Evolutionary conservation across 352 stramenopile species (phyloP).

Genomic region (Phytophthora aleatoria): DNA sequence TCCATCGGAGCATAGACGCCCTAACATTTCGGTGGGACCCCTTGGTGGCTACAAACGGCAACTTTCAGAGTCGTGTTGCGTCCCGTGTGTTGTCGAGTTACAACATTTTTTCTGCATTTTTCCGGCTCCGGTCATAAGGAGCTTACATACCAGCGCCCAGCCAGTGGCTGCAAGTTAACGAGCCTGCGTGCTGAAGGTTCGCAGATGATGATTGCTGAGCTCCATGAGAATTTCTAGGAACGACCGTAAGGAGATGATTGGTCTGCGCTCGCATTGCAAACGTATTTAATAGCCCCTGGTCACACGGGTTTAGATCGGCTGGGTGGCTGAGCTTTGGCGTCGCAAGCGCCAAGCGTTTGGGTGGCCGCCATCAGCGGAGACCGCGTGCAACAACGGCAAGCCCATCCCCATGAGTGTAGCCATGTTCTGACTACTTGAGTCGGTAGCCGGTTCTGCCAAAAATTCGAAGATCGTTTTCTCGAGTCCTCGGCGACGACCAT

Average conservation of each 20-base stretch:
- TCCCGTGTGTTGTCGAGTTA: background rate
- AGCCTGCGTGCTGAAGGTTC: background rate
- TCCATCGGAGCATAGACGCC: too few relatives aligned
- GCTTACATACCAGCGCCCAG: background rate
- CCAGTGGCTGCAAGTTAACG: background rate
- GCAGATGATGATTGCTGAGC: background rate
- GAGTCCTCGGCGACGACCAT: constrained; percentile 10
- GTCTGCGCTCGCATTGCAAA: background rate
- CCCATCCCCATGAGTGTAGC: constrained; percentile 24
- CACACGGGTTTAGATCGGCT: background rate
- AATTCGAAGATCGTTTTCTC: constrained; percentile 26
- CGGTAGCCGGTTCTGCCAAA: constrained; percentile 26
- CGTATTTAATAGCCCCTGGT: too few relatives aligned
- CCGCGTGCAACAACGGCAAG: constrained; percentile 5
- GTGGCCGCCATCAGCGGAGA: constrained; percentile 9
- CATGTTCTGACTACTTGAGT: constrained; percentile 36
- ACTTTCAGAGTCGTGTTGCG: background rate
- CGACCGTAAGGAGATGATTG: constrained; percentile 1
- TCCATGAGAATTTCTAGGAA: background rate
- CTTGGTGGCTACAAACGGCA: background rate
- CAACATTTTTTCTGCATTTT: background rate
- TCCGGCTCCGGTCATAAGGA: background rate
- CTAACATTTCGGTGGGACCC: background rate
- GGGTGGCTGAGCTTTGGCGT: constrained; percentile 4
- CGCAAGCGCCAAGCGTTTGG: constrained; percentile 7